Evolutionary conservation across 345 rosid species (phyloP), one percentile per base, ranked within the genome.

Genomic region (Clarkia xantiana): DNA sequence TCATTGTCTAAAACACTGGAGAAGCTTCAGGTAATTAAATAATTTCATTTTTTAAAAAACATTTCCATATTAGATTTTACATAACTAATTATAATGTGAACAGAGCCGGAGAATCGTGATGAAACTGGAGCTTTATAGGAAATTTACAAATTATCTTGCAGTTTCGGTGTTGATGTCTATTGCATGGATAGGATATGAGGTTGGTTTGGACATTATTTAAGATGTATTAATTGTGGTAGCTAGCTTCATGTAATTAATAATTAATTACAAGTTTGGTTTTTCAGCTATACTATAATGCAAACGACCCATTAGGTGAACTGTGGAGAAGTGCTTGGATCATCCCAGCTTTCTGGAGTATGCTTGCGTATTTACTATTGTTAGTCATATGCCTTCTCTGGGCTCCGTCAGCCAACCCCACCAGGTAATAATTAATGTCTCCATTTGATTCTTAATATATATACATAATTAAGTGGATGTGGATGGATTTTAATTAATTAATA

Each of bases 161-260:
- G 52, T 69, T 43, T 60, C 76, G 17, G 75, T 76, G 56, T 65
- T 72, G 52, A 59, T 76, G 39, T 76, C 81, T 29, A 44, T 72
- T 57, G 73, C 71, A 47, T 72, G 77, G 77, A 70, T 76, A 22
- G 77, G 81, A 17, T 67, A 64, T 19, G 77, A 72, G 77, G 81
- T 76, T 42, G 34, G 45, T 57, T 22, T n/a, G n/a, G n/a, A n/a
- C n/a, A n/a, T n/a, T n/a, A n/a, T n/a, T n/a, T n/a, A n/a, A n/a
- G n/a, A n/a, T n/a, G n/a, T n/a, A n/a, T n/a, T n/a, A n/a, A n/a
- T n/a, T n/a, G n/a, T n/a, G n/a, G n/a, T n/a, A n/a, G n/a, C n/a
- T n/a, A n/a, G n/a, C n/a, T n/a, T n/a, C n/a, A n/a, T n/a, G n/a
- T n/a, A n/a, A n/a, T n/a, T n/a, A n/a, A n/a, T n/a, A n/a, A n/a